Base-by-base conservation (phyloP, 768 basidiomycete genomes). In the Cyathus striatus region DNA sequence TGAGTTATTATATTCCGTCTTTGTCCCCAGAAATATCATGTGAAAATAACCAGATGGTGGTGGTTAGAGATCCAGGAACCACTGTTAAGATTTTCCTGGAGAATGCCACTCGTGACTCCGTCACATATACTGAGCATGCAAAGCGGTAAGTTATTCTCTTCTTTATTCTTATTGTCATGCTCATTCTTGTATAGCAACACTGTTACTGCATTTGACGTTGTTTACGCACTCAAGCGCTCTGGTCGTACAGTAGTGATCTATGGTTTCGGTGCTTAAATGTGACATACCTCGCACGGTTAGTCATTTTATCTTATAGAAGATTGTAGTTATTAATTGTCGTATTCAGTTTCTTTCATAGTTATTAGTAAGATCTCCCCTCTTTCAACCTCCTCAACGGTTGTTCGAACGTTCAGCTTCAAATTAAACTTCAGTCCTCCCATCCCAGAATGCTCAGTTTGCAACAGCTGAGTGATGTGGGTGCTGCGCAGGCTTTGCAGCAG, bases 101-200 rank as follows among this genome's bases (percentile, higher is more conserved):
- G 65, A 80, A 79, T 55, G 78, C 90, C 61, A 90, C 90, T 64
- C 82, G 86, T 50, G 88, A 90, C 69, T 88, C 86, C n/a, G 87
- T 91, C 52, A 91, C 88, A 54, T 91, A 90, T 73, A 91, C 90
- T 49, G 90, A 92, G 68, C 90, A 93, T 73, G 89, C 90, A 43
- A 93, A 93, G 68, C 79, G 86, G 72, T 73, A 47, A 37, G 70
- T 58, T 25, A 27, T 36, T 38, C 20, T 40, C 21, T 36, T 21
- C 22, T n/a, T n/a, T n/a, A 7, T 36, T 20, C 6, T 40, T 25
- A 1, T 35, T 40, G 25, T 6, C 34, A 32, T 38, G 37, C 35
- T 51, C 42, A 50, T 49, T 35, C 13, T 38, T 41, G 16, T 10
- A 34, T 48, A 81, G 85, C 51, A 85, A 84, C 76, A 88, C 86